Evolutionary conservation across 768 basidiomycete genomes (phyloP), one percentile per base, ranked within the genome.

Genomic region (Lyophyllum atratum): DNA sequence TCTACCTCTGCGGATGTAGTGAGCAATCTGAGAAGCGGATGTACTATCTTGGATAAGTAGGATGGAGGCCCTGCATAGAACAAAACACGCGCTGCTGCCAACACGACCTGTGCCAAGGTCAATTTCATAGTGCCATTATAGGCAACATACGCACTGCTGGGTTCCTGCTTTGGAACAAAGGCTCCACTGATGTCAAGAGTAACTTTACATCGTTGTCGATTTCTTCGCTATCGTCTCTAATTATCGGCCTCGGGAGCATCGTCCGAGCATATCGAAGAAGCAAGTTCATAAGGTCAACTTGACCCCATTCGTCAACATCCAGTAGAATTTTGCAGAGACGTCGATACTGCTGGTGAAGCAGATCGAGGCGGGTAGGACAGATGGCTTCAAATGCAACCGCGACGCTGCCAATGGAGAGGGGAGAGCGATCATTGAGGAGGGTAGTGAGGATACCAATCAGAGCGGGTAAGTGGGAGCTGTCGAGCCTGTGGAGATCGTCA

Each of bases 251-350:
- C 1, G 84, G 81, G 29, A 97, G 78, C 93, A 96, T 95, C 0
- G 81, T 83, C 49, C 95, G 76, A 2, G 85, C 91, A 68, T 99
- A 99, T 56, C 91, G 78, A 54, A 87, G 72, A 29, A 99, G 79
- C 14, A 98, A 78, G 43, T 87, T 82, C 58, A 96, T 78, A 19
- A 94, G 71, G 45, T 87, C 84, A 6, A 90, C 84, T 70, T 98
- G 97, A 0, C 94, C 95, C 97, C 97, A 99, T 69, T 97, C 96
- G 64, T 99, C 97, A 4, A 89, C 87, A 64, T 99, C 95, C 31
- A 93, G 80, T 2, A 98, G 75, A n/a, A 90, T 76, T 42, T 81
- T 80, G 67, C 94, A 97, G 28, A 95, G 76, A 25, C 92, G 85
- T 22, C 95, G 80, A 64, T 92, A 99, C 62, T 97, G 92, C 17